These are phyloP conservation scores for Mycena metata DNA, from an alignment of 768 basidiomycete species.

Conservation along the genomic window DNA sequence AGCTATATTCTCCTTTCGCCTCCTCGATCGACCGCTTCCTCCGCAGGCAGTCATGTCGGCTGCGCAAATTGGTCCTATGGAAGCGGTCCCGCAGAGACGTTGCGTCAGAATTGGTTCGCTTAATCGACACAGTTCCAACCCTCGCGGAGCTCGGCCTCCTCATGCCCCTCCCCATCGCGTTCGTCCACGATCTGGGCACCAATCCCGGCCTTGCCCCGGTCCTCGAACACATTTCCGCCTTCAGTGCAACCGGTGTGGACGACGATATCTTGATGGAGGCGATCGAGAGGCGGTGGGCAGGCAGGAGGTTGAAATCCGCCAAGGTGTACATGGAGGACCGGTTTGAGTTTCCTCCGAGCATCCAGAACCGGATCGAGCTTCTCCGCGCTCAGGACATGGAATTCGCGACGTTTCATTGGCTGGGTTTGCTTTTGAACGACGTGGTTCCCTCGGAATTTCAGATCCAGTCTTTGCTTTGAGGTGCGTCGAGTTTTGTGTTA, in stretches of 20 bases:
- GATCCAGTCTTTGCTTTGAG: no score
- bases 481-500: no score
- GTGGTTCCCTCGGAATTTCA: no score
- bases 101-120: neutral
- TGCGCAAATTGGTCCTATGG: constrained; percentile 7
- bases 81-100: neutral
- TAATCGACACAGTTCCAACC: constrained; percentile 4
- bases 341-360: no score
- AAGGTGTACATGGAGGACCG: neutral
- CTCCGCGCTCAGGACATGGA: no score
- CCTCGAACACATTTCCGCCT: neutral
- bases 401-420: no score
- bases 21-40: neutral
- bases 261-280: neutral
- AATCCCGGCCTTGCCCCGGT: neutral
- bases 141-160: neutral
- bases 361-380: no score
- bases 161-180: neutral
- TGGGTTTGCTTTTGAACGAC: no score
- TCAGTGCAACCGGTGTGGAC: no score
- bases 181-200: neutral
- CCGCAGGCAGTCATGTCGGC: neutral
- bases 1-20: constrained; percentile 8
- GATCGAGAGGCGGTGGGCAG: neutral
- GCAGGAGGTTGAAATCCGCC: neutral